Evolutionary conservation across 345 rosid species (phyloP).

Genomic region (Heritiera littoralis): DNA sequence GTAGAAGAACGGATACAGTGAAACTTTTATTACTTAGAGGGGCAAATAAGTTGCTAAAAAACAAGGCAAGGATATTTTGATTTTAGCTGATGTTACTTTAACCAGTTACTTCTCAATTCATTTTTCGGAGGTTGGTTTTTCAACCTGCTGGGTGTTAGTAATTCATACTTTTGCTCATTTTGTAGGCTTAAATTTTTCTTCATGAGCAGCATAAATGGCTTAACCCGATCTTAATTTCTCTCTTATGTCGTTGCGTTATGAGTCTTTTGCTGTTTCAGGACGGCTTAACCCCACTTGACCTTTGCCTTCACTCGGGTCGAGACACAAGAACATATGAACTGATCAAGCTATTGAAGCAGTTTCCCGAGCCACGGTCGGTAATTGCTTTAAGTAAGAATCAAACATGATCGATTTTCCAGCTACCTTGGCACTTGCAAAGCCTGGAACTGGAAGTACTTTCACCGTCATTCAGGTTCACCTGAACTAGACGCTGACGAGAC

Average conservation of each 20-base stretch:
- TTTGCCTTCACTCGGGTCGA: slow-evolving; percentile 72
- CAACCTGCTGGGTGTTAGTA: background rate
- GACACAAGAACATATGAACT: slow-evolving; percentile 66
- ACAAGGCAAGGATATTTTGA: slow-evolving; percentile 37
- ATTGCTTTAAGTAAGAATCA: background rate
- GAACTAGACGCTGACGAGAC: background rate
- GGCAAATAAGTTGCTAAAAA: slow-evolving; percentile 63
- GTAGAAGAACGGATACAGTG: slow-evolving; percentile 72
- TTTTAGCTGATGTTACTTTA: background rate
- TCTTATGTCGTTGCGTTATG: background rate
- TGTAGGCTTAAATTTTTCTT: background rate
- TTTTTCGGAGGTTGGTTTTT: background rate
- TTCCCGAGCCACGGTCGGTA: slow-evolving; percentile 36
- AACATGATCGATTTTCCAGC: background rate
- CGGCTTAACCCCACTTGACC: slow-evolving; percentile 78
- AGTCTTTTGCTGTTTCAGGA: slow-evolving; percentile 46
- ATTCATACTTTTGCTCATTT: background rate
- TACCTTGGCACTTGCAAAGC: background rate
- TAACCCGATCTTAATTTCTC: background rate
- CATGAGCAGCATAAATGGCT: background rate
- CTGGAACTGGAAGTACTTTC: background rate
- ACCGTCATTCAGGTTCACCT: background rate
- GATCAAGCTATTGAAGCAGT: slow-evolving; percentile 73
- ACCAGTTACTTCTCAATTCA: background rate
- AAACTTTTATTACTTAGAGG: slow-evolving; percentile 81